Evolutionary conservation across 2,329 filamentous ascomycete genomes (phyloP).

Genomic region (Colletotrichum liriopes): DNA sequence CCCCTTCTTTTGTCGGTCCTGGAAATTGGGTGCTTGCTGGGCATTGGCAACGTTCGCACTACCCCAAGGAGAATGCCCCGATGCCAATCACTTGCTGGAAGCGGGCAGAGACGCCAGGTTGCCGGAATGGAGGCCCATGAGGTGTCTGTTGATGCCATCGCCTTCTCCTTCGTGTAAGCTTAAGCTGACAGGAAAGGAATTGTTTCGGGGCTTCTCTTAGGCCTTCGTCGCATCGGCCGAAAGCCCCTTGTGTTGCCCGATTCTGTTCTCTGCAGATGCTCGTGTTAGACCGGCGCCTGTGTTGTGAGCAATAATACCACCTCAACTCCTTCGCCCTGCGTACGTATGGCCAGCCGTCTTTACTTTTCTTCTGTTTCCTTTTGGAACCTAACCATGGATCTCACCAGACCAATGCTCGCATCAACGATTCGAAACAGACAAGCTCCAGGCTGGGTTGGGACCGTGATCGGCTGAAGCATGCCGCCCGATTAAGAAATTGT

Average conservation of each 20-base stretch:
- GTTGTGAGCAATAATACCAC: conserved; percentile 36
- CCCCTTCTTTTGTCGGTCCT: conserved; percentile 2
- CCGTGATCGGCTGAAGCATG: conserved; percentile 35
- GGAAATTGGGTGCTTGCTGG: conserved; percentile 10
- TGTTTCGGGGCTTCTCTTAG: neutral
- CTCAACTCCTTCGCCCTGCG: conserved; percentile 32
- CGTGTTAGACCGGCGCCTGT: conserved; percentile 14
- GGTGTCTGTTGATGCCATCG: conserved; percentile 13
- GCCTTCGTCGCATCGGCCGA: conserved; percentile 10
- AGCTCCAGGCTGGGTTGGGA: conserved; percentile 22
- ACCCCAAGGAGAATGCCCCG: conserved; percentile 23
- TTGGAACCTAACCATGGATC: conserved; percentile 28
- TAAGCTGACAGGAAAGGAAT: neutral
- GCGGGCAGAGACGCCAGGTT: conserved; percentile 15
- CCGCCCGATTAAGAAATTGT: conserved; percentile 37
- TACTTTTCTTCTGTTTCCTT: conserved; percentile 38
- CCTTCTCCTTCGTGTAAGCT: neutral
- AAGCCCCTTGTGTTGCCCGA: conserved; percentile 25
- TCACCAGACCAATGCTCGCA: conserved; percentile 22
- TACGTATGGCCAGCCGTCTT: conserved; percentile 28
- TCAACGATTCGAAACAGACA: conserved; percentile 36
- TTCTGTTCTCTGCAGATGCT: conserved; percentile 30
- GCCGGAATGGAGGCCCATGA: conserved; percentile 28
- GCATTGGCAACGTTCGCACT: conserved; percentile 14
- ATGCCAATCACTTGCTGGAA: conserved; percentile 17